phyloP scores from a whole-genome alignment of 805 yeast genomes.

The Nakazawaea ernobii region DNA sequence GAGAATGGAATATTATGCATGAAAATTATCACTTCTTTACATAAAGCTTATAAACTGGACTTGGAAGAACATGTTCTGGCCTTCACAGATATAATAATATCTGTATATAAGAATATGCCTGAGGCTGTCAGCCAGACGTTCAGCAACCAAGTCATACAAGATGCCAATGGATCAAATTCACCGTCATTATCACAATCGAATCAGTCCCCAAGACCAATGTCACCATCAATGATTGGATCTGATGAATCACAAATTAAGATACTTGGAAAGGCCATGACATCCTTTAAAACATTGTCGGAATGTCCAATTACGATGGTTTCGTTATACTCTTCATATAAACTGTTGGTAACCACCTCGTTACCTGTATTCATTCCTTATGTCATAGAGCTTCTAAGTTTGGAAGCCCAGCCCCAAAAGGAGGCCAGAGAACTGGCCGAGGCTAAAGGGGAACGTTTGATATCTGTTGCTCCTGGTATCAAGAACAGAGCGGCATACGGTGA shows the following conservation, averaged over 20 bases:
- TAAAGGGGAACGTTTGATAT: conserved; percentile 54
- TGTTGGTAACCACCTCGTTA: conserved; percentile 62
- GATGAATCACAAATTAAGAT: conserved; percentile 40
- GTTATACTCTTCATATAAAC: conserved; percentile 80
- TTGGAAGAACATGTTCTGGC: conserved; percentile 69
- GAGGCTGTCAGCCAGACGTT: conserved; percentile 52
- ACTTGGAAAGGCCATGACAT: conserved; percentile 62
- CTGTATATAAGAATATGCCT: conserved; percentile 76
- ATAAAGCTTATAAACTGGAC: conserved; percentile 71
- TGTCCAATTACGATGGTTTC: conserved; percentile 97
- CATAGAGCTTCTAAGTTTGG: conserved; percentile 63
- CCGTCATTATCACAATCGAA: conserved; percentile 11
- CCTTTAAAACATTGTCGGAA: conserved; percentile 90
- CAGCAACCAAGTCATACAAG: background rate
- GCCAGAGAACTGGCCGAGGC: conserved; percentile 56
- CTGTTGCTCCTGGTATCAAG: conserved; percentile 68
- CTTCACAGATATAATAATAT: conserved; percentile 70
- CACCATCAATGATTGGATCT: conserved; percentile 36
- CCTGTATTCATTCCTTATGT: conserved; percentile 79
- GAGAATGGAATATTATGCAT: conserved; percentile 91
- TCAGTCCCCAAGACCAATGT: conserved; percentile 31
- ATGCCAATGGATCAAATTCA: background rate
- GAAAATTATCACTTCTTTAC: conserved; percentile 80
- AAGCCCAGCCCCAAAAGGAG: conserved; percentile 75
- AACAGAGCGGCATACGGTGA: conserved; percentile 82